Evolutionary conservation across 2,329 filamentous ascomycete species (phyloP).

Genomic region (Xylariaceae sp.): DNA sequence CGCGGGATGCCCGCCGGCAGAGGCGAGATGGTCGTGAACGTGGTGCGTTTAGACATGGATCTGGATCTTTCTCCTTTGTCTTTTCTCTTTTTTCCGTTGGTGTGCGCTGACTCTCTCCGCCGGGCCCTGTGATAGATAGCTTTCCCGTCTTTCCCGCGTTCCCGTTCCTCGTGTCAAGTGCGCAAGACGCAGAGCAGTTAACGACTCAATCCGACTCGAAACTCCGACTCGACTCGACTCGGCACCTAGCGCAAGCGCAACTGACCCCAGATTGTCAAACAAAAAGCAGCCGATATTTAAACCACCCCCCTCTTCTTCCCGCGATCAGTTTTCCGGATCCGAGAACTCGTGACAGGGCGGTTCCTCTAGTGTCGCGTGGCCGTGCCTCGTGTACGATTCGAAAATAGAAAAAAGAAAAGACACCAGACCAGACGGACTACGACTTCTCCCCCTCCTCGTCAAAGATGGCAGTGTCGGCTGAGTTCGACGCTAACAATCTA

Average conservation of each 20-base stretch:
- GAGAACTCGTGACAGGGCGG: too few species aligned
- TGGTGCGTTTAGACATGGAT: constrained; percentile 61
- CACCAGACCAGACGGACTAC: neutral
- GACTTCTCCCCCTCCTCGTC: neutral
- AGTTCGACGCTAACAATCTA: neutral
- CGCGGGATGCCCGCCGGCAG: constrained; percentile 64
- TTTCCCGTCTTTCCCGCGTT: neutral
- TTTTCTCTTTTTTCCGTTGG: neutral
- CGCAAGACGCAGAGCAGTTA: too few species aligned
- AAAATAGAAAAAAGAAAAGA: too few species aligned
- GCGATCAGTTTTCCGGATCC: too few species aligned
- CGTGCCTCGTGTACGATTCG: too few species aligned
- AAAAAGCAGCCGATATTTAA: too few species aligned
- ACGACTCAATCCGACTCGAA: neutral
- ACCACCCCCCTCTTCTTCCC: too few species aligned
- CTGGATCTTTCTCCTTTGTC: neutral
- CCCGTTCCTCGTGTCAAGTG: neutral
- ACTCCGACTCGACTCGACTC: too few species aligned
- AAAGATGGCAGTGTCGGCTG: neutral
- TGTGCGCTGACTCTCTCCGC: neutral
- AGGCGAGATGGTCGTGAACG: constrained; percentile 74
- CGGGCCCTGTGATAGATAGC: neutral
- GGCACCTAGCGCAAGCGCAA: neutral
- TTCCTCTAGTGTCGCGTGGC: too few species aligned
- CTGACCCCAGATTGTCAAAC: neutral